Evolutionary conservation across 2,329 filamentous ascomycete genomes (phyloP).

Genomic region (Cytospora leucostoma): DNA sequence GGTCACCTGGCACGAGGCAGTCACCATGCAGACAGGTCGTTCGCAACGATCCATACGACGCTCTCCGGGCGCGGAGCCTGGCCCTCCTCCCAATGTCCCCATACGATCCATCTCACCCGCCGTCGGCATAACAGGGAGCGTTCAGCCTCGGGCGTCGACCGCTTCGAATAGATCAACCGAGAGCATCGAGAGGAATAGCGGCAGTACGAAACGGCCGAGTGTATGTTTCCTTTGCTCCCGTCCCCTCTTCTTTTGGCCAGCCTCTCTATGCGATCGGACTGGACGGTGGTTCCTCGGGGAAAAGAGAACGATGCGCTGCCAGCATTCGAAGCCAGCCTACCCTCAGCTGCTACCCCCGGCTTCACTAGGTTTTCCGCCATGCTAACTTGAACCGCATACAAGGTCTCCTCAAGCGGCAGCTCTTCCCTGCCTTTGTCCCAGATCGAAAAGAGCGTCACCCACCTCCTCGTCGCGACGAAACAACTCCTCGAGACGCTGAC

Average conservation of each 20-base stretch:
- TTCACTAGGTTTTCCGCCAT: conserved; percentile 4
- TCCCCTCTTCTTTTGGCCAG: conserved; percentile 13
- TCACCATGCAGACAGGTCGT: conserved; percentile 52
- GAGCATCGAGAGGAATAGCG: conserved; percentile 38
- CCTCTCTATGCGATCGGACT: conserved; percentile 27
- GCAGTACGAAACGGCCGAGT: conserved; percentile 55
- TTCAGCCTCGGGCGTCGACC: conserved; percentile 63
- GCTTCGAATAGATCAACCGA: conserved; percentile 61
- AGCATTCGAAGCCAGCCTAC: background rate
- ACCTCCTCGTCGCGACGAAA: conserved; percentile 95
- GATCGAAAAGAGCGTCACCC: conserved; percentile 98
- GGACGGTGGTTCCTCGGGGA: background rate
- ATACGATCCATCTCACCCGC: conserved; percentile 62
- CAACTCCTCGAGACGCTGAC: conserved; percentile 96
- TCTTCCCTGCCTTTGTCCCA: conserved; percentile 81
- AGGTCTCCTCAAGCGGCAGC: conserved; percentile 50
- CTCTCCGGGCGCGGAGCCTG: conserved; percentile 63
- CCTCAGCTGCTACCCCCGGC: conserved; percentile 6
- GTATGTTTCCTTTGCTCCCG: conserved; percentile 48
- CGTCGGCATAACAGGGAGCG: conserved; percentile 44
- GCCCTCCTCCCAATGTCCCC: conserved; percentile 57
- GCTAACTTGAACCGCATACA: conserved; percentile 35
- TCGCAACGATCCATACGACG: conserved; percentile 60
- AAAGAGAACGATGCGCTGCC: background rate
- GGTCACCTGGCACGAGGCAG: background rate